Base-by-base conservation (phyloP, 164 flowering plant species). In the Echeveria elegans region DNA sequence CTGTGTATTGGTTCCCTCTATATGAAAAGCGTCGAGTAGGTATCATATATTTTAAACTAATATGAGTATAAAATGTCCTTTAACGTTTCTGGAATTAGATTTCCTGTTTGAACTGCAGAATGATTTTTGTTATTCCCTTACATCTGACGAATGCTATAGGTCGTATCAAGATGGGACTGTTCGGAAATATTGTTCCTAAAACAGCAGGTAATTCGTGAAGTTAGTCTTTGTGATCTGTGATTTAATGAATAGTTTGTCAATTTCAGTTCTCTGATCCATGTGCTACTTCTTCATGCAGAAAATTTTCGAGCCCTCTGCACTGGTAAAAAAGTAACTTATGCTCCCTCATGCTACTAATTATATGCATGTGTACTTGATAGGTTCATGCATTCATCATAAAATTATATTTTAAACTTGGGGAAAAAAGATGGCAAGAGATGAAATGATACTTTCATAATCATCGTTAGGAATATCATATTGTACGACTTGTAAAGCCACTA, bases 301-400 rank as follows among this genome's bases (percentile, higher is more conserved):
- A 82, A 82, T 69, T 82, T 82, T 26, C 85, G 82, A 67, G 85
- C 85, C 23, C 82, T 82, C 60, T 82, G 85, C 81, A 82, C 85
- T 63, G 85, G 85, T 82, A 78, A 71, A 76, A 76, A 70, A 70
- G 76, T 77, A 74, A 74, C 74, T 70, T 47, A 40, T 69, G 67
- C 26, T 32, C 62, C 63, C 70, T 70, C 34, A 34, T 66, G 70
- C 16, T n/a, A 19, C 63, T n/a, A 47, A 24, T 19, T 24, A 18
- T 24, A 41, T 34, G 61, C 50, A 53, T 29, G 21, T 48, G 19
- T 30, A 63, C 30, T 64, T 24, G 26, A 41, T 10, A 7, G 26
- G 50, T 48, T 48, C 23, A n/a, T 48, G 1, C 5, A 5, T 23
- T 19, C n/a, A 16, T 19, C 19, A 23, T 23, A 23, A 2, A 1